A percentile compares a stretch with the other conserved stretches of the same genome.
phyloP scores from a whole-genome alignment of 768 basidiomycete genomes.

The Russula compacta region DNA sequence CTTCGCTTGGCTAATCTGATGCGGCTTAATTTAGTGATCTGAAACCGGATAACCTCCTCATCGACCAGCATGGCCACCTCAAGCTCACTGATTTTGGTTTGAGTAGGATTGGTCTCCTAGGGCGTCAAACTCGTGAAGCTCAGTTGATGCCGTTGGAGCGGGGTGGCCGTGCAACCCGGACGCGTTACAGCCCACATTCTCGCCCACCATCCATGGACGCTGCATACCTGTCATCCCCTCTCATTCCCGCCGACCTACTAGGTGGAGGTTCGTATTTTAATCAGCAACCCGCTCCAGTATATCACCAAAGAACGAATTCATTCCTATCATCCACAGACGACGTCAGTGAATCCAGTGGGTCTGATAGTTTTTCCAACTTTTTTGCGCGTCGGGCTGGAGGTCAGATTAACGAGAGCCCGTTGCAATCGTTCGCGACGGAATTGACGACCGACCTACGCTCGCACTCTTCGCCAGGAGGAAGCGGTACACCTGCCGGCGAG shows the following conservation, averaged over 20 bases:
- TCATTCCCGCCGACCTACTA: slow-evolving; percentile 46
- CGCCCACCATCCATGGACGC: slow-evolving; percentile 78
- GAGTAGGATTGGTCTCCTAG: slow-evolving; percentile 94
- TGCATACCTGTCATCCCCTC: slow-evolving; percentile 67
- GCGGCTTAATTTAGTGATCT: slow-evolving; percentile 56
- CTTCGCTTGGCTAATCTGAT: slow-evolving; percentile 1
- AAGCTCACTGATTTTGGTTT: slow-evolving; percentile 98
- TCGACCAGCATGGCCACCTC: slow-evolving; percentile 92
- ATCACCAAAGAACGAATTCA: slow-evolving; percentile 55
- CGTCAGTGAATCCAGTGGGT: slow-evolving; percentile 77
- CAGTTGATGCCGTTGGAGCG: slow-evolving; percentile 25
- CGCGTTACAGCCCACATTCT: slow-evolving; percentile 58
- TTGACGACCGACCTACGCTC: slow-evolving; percentile 76
- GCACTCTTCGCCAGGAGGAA: slow-evolving; percentile 50
- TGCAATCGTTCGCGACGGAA: slow-evolving; percentile 82
- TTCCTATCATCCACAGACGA: slow-evolving; percentile 70
- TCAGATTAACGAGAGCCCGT: slow-evolving; percentile 56
- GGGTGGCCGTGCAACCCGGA: slow-evolving; percentile 31
- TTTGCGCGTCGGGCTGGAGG: slow-evolving; percentile 33
- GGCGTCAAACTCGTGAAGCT: slow-evolving; percentile 82
- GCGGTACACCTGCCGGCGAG: slow-evolving; percentile 65
- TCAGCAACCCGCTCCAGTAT: slow-evolving; percentile 51
- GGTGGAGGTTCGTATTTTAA: slow-evolving; percentile 74
- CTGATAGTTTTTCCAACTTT: slow-evolving; percentile 50
- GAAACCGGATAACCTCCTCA: slow-evolving; percentile 96